phyloP scores from a whole-genome alignment of 306 rosid species.

The Sphenostylis stenocarpa region DNA sequence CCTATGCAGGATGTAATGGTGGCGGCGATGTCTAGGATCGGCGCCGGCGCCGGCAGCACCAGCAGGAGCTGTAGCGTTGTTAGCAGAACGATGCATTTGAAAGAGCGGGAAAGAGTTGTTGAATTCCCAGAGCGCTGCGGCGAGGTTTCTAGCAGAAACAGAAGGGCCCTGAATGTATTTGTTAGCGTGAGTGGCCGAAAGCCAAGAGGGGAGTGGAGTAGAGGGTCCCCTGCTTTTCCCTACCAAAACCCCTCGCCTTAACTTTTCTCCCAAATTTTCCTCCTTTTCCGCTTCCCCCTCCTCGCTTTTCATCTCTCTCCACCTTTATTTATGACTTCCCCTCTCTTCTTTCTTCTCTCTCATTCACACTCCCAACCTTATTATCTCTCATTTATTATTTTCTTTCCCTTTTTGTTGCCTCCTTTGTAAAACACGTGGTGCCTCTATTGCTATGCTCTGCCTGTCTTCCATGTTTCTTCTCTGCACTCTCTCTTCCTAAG shows the following conservation, averaged over 20 bases:
- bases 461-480: not conserved
- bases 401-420: not conserved
- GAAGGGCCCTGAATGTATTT: not conserved
- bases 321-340: conserved; percentile 20
- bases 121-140: conserved; percentile 88
- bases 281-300: conserved; percentile 68
- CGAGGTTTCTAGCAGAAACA: conserved; percentile 72
- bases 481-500: not conserved
- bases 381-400: not conserved
- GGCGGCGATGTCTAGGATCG: conserved; percentile 67
- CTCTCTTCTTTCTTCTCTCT: not conserved
- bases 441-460: too few species aligned
- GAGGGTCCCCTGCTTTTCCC: conserved; percentile 63
- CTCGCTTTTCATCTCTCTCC: conserved; percentile 50
- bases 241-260: conserved; percentile 58
- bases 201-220: conserved; percentile 67
- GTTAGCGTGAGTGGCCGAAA: conserved; percentile 15
- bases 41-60: conserved; percentile 18
- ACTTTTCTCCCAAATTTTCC: conserved; percentile 78
- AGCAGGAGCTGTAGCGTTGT: conserved; percentile 10
- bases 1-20: conserved; percentile 51
- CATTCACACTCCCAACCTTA: not conserved
- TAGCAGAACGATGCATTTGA: conserved; percentile 63
- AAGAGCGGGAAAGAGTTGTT: conserved; percentile 48
- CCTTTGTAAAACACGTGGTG: not conserved